These are phyloP conservation scores for Nakazawaea pomicola DNA, from an alignment of 805 yeast genomes.

Conservation along the genomic window DNA sequence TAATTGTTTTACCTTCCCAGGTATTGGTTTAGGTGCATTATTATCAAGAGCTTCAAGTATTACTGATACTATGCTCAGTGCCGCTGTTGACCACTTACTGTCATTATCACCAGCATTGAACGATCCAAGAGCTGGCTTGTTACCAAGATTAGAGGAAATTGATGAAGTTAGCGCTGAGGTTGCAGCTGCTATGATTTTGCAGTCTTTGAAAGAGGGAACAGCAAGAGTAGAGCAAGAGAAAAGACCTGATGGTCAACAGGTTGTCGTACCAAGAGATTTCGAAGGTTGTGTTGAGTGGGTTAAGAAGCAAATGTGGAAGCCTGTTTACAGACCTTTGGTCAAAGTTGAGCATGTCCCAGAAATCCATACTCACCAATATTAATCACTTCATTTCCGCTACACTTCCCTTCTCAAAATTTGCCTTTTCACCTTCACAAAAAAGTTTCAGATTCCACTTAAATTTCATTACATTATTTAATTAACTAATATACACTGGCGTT, in stretches of 20 bases:
- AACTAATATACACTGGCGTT: no score
- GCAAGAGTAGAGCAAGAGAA: slow-evolving; percentile 74
- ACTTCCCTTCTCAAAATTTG: no score
- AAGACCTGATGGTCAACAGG: slow-evolving; percentile 59
- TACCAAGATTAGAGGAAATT: slow-evolving; percentile 85
- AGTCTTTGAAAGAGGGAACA: slow-evolving; percentile 80
- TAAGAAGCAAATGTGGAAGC: slow-evolving; percentile 92
- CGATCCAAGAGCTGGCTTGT: slow-evolving; percentile 70
- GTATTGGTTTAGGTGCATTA: slow-evolving; percentile 95
- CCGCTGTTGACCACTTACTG: slow-evolving; percentile 94
- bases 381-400: background rate
- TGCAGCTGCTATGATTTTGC: slow-evolving; percentile 90
- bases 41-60: slow-evolving; percentile 78
- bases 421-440: no score
- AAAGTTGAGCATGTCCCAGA: slow-evolving; percentile 72
- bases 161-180: slow-evolving; percentile 85
- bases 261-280: slow-evolving; percentile 74
- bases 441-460: no score
- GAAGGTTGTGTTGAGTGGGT: slow-evolving; percentile 85
- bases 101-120: slow-evolving; percentile 73
- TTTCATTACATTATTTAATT: no score
- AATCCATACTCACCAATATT: slow-evolving; percentile 58
- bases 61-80: slow-evolving; percentile 88
- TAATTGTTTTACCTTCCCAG: slow-evolving; percentile 97
- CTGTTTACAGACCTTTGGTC: slow-evolving; percentile 81